phyloP scores from a whole-genome alignment of 208 protist genomes.

The Spongospora subterranea region DNA sequence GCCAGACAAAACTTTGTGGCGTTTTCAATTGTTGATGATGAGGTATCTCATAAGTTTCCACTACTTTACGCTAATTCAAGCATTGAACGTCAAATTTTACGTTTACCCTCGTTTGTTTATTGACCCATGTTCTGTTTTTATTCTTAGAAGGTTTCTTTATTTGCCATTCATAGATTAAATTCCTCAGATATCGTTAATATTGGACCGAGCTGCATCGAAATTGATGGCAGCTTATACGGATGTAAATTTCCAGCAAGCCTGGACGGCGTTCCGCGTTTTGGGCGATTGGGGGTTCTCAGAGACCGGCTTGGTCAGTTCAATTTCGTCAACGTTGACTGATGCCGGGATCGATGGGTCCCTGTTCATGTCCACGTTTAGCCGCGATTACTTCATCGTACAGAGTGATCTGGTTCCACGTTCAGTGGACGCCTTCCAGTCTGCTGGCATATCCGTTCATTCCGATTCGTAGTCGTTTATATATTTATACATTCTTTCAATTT shows the following conservation, averaged over 20 bases:
- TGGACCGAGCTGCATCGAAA: not conserved
- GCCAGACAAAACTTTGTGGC: not conserved
- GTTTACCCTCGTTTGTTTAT: too few relatives aligned
- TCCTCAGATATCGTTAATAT: not conserved
- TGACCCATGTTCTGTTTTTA: too few relatives aligned
- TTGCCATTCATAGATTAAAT: not conserved
- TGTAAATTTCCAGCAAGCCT: not conserved
- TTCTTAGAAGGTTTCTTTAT: not conserved
- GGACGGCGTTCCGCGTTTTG: not conserved
- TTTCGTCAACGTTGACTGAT: not conserved
- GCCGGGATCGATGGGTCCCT: not conserved
- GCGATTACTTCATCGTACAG: not conserved
- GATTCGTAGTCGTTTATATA: too few relatives aligned
- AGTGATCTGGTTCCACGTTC: not conserved
- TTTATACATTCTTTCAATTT: too few relatives aligned
- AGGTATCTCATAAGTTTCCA: too few relatives aligned
- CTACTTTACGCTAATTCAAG: too few relatives aligned
- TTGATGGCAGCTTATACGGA: not conserved
- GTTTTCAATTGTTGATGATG: slow-evolving; percentile 2
- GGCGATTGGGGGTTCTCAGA: slow-evolving; percentile 38
- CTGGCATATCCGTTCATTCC: too few relatives aligned
- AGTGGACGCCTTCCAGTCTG: not conserved
- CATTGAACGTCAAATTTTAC: too few relatives aligned
- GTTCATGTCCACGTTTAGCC: slow-evolving; percentile 33
- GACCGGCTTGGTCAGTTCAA: not conserved